phyloP scores from a whole-genome alignment of 441 rosid species.

The Kokia cookei region DNA sequence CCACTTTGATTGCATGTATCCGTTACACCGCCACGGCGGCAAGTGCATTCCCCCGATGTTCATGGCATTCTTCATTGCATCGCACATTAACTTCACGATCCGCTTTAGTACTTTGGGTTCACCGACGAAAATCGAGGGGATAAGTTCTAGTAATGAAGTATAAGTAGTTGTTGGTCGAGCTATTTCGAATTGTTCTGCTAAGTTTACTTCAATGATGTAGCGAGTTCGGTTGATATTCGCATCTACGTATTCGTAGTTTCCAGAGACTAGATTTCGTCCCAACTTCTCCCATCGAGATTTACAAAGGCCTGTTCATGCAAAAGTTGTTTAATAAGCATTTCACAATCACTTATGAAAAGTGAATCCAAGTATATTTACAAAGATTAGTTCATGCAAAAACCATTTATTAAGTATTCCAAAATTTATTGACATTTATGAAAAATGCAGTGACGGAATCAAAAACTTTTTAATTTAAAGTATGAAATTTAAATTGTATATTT shows the following conservation, averaged over 20 bases:
- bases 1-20: conserved; percentile 85
- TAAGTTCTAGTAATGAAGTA: conserved; percentile 27
- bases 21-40: conserved; percentile 79
- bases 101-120: conserved; percentile 43
- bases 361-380: too few species aligned
- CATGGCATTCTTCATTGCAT: conserved; percentile 48
- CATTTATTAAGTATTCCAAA: too few species aligned
- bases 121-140: conserved; percentile 49
- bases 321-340: too few species aligned
- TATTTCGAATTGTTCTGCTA: conserved; percentile 48
- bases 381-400: too few species aligned
- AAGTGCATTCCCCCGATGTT: conserved; percentile 30
- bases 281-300: conserved; percentile 69
- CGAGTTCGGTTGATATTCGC: conserved; percentile 30
- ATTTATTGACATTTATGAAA: too few species aligned
- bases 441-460: too few species aligned
- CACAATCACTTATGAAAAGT: too few species aligned
- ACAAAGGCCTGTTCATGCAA: conserved; percentile 52
- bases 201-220: conserved; percentile 52
- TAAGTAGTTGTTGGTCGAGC: conserved; percentile 55
- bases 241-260: conserved; percentile 52
- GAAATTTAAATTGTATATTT: too few species aligned
- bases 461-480: too few species aligned
- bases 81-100: conserved; percentile 59
- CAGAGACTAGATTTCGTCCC: conserved; percentile 37